phyloP scores from a whole-genome alignment of 1,139 yeast species.

The Pichia sorboxylosa region DNA sequence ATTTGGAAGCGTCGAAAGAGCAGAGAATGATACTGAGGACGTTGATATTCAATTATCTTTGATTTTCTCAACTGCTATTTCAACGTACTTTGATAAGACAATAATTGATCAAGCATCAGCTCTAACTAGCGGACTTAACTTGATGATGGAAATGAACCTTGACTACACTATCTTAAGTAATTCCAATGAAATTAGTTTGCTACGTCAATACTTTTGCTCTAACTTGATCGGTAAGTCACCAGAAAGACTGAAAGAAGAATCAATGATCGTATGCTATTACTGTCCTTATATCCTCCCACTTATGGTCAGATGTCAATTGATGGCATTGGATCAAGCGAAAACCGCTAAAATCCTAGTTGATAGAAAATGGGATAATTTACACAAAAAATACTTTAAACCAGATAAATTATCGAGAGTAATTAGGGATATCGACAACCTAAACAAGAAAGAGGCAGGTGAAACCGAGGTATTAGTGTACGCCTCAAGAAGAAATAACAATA shows the following conservation, averaged over 20 bases:
- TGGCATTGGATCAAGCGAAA: too few species aligned
- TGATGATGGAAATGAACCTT: conserved; percentile 1
- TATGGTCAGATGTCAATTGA: too few species aligned
- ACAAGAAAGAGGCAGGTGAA: too few species aligned
- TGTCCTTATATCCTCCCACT: too few species aligned
- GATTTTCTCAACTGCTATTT: conserved; percentile 2
- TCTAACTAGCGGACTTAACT: neutral
- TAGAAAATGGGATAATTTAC: too few species aligned
- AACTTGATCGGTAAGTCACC: neutral
- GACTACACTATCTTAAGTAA: conserved; percentile 1
- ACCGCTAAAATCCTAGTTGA: too few species aligned
- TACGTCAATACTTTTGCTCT: neutral
- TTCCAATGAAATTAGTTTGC: conserved; percentile 1
- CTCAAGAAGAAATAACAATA: too few species aligned
- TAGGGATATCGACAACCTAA: too few species aligned
- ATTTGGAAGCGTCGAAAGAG: neutral
- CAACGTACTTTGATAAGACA: neutral
- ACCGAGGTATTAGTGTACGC: too few species aligned
- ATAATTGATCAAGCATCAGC: neutral
- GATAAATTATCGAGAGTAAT: too few species aligned
- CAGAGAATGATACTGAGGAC: neutral
- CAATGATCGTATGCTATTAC: conserved; percentile 2
- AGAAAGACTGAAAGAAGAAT: conserved; percentile 1
- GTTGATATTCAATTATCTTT: conserved; percentile 1
- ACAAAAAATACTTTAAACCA: too few species aligned